phyloP scores from a whole-genome alignment of 768 basidiomycete species.

The Mycena polygramma region DNA sequence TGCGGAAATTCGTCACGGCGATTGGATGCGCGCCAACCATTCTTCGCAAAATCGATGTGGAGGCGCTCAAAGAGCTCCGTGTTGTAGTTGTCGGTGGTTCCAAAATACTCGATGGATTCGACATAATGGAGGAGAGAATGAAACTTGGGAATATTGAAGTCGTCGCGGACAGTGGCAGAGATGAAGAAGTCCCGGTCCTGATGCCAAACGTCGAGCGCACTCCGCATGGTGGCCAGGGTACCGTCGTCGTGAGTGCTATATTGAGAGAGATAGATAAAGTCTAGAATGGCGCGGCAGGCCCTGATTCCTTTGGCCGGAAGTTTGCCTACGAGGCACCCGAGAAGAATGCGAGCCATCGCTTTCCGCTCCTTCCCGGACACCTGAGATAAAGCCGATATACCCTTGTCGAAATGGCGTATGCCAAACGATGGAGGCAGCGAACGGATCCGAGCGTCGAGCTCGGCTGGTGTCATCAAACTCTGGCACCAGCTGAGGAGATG shows the following conservation, averaged over 20 bases:
- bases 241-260: slow-evolving; percentile 42
- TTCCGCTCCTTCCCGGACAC: slow-evolving; percentile 45
- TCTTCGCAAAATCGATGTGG: slow-evolving; percentile 34
- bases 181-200: slow-evolving; percentile 47
- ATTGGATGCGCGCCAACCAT: slow-evolving; percentile 41
- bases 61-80: slow-evolving; percentile 10
- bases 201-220: slow-evolving; percentile 47
- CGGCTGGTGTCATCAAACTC: slow-evolving; percentile 30
- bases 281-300: slow-evolving; percentile 44
- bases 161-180: slow-evolving; percentile 40
- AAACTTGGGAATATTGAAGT: slow-evolving; percentile 47
- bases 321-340: slow-evolving; percentile 41
- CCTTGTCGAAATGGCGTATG: slow-evolving; percentile 45
- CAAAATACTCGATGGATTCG: slow-evolving; percentile 38
- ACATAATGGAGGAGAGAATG: slow-evolving; percentile 42
- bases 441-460: slow-evolving; percentile 46
- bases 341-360: slow-evolving; percentile 42
- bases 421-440: slow-evolving; percentile 46
- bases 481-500: slow-evolving; percentile 44
- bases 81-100: slow-evolving; percentile 43
- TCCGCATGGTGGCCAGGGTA: slow-evolving; percentile 40
- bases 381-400: slow-evolving; percentile 43
- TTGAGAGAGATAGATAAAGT: slow-evolving; percentile 52
- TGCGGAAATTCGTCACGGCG: slow-evolving; percentile 42
- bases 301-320: slow-evolving; percentile 25